Conservation (phyloP, 371 early-diverging fungal genomes). For the Mucor sp. region DNA sequence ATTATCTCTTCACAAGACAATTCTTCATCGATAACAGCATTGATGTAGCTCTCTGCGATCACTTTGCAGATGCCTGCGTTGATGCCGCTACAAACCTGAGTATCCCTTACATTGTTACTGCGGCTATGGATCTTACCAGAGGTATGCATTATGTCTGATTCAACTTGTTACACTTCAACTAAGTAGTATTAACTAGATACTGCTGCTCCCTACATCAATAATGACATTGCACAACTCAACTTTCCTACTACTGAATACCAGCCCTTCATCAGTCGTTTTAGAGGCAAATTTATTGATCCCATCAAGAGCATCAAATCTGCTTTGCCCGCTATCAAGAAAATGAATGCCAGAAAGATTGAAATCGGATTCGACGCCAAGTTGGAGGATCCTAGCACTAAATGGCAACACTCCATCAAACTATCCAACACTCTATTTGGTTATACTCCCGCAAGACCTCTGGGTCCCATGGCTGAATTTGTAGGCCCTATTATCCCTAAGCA, state of each 20-base stretch:
- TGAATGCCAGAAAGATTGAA: conserved; percentile 6
- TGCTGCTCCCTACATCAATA: conserved; percentile 15
- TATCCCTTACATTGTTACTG: conserved; percentile 8
- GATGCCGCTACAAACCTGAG: conserved; percentile 2
- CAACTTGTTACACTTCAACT: conserved; percentile 29
- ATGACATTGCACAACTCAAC: conserved; percentile 15
- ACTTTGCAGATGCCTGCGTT: conserved; percentile 12
- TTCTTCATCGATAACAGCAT: neutral
- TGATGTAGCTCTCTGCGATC: conserved; percentile 12
- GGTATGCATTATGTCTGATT: conserved; percentile 25
- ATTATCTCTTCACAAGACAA: neutral
- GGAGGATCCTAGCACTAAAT: neutral
- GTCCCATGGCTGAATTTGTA: conserved; percentile 34
- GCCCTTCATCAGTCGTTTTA: conserved; percentile 8
- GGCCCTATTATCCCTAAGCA: conserved; percentile 33
- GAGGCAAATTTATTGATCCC: conserved; percentile 12
- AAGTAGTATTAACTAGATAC: neutral
- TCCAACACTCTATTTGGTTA: conserved; percentile 29
- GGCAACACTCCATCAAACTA: conserved; percentile 14
- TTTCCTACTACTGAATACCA: conserved; percentile 15
- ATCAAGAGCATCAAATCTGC: conserved; percentile 4
- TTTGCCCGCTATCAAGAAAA: neutral
- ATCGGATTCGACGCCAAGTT: neutral
- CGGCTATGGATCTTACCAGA: neutral
- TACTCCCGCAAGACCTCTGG: conserved; percentile 27